Evolutionary conservation across 345 rosid species (phyloP), one percentile per base, ranked within the genome.

Genomic region (Clarkia xantiana): DNA sequence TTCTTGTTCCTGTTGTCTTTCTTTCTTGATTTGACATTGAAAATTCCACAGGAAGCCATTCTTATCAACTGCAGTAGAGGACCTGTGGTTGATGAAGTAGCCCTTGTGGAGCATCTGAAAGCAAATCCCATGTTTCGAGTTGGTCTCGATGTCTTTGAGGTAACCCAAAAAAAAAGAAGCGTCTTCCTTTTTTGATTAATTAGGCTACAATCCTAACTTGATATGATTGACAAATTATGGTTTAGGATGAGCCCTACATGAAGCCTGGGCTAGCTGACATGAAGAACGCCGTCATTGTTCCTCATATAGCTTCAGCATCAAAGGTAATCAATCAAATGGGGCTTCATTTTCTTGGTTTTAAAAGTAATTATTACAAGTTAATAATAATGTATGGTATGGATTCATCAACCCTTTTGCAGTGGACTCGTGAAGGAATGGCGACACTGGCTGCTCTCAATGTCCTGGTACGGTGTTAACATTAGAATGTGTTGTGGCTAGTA

Each of bases 341-440:
- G 2, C 17, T 41, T 20, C 43, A 9, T 50, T 39, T 18, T 29
- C 4, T 40, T 5, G 11, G 11, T 3, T 40, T 41, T 42, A 17
- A 3, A 8, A 1, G 2, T 10, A 23, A 22, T 49, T 22, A 25
- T 25, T 15, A 4, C 15, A 29, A 18, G 36, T 18, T 34, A 20
- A 17, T 12, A 13, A 11, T 47, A 47, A 3, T 9, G 6, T 18
- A 13, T 14, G 3, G 43, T 10, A 5, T 16, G 45, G 42, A 51
- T 25, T 14, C 36, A 29, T 4, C 60, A 38, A 15, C 23, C 48
- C 17, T 6, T 36, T 34, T 67, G 59, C 57, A 91, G 98, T 91
- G 96, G 98, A 91, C 98, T 67, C 89, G 98, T 2, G 96, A 91
- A 75, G 98, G 98, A 66, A 91, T 91, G 94, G 98, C 98, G 42